Conservation (phyloP, 1,139 yeast genomes). For the Torulaspora globosa region DNA sequence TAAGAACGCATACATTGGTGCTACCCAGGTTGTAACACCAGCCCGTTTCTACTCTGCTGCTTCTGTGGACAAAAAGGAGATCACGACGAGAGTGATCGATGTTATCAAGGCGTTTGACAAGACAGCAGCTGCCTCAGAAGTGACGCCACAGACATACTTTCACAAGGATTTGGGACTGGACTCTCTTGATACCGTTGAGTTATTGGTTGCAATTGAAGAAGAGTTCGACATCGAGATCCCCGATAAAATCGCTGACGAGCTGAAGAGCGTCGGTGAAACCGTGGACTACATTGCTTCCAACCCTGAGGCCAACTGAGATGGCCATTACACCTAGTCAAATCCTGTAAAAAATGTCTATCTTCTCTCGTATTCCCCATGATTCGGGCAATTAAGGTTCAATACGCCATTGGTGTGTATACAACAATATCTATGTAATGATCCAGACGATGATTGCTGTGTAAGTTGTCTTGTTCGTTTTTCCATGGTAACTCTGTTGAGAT, state of each 20-base stretch:
- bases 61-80: slow-evolving; percentile 26
- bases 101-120: slow-evolving; percentile 35
- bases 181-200: slow-evolving; percentile 67
- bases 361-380: slow-evolving; percentile 40
- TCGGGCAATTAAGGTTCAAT: slow-evolving; percentile 3
- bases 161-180: slow-evolving; percentile 58
- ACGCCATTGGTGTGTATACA: slow-evolving; percentile 6
- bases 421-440: slow-evolving; percentile 7
- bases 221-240: slow-evolving; percentile 67
- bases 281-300: slow-evolving; percentile 49
- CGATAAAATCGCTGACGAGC: slow-evolving; percentile 60
- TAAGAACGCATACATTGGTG: slow-evolving; percentile 14
- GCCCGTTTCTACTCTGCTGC: slow-evolving; percentile 29
- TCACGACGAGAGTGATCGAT: slow-evolving; percentile 30
- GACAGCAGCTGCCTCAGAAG: slow-evolving; percentile 27
- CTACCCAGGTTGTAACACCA: slow-evolving; percentile 13
- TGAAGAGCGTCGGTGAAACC: slow-evolving; percentile 66
- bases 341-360: slow-evolving; percentile 56
- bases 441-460: slow-evolving; percentile 9
- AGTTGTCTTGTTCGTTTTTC: neutral
- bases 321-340: slow-evolving; percentile 41
- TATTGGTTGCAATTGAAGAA: slow-evolving; percentile 68
- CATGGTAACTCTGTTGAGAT: neutral
- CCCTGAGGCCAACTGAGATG: slow-evolving; percentile 40
- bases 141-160: slow-evolving; percentile 35